Percentiles rank a stretch among this genome's conserved stretches.
These are phyloP conservation scores for Chalaropsis thielavioides DNA, from an alignment of 2,329 filamentous ascomycete species.

Conservation along the genomic window DNA sequence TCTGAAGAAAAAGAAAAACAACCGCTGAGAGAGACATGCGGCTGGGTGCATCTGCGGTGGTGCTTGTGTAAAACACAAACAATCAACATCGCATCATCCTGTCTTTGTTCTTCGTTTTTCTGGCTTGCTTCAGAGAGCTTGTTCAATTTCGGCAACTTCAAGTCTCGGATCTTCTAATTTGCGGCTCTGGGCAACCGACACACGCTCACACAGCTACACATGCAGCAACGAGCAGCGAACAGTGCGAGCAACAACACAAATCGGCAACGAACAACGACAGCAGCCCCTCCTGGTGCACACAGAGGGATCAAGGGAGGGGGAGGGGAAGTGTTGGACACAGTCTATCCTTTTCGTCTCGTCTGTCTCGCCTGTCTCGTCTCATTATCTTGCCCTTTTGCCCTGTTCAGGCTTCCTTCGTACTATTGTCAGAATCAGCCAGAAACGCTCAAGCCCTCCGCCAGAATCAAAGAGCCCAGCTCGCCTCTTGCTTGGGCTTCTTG, in stretches of 20 bases:
- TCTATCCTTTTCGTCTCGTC: no score
- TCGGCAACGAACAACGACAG: no score
- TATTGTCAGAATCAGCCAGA: no score
- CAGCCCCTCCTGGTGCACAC: no score
- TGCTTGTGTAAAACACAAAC: no score
- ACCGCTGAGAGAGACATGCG: no score
- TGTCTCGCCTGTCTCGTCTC: neutral
- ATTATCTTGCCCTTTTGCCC: neutral
- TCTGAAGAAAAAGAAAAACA: no score
- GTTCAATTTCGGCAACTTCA: neutral
- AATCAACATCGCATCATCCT: neutral
- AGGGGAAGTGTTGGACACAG: no score
- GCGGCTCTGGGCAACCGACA: constrained; percentile 1
- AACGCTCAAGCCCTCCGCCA: neutral
- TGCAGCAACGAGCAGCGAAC: no score
- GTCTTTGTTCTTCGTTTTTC: neutral
- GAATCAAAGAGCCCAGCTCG: neutral
- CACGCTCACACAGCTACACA: neutral
- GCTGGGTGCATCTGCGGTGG: no score
- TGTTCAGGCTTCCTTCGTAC: neutral
- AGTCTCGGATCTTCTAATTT: neutral
- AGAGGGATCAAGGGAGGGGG: no score
- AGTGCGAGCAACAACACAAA: no score
- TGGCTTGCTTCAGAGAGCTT: neutral
- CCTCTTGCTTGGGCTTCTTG: neutral